phyloP scores from a whole-genome alignment of 768 basidiomycete species.

The Kwoniella newhampshirensis region DNA sequence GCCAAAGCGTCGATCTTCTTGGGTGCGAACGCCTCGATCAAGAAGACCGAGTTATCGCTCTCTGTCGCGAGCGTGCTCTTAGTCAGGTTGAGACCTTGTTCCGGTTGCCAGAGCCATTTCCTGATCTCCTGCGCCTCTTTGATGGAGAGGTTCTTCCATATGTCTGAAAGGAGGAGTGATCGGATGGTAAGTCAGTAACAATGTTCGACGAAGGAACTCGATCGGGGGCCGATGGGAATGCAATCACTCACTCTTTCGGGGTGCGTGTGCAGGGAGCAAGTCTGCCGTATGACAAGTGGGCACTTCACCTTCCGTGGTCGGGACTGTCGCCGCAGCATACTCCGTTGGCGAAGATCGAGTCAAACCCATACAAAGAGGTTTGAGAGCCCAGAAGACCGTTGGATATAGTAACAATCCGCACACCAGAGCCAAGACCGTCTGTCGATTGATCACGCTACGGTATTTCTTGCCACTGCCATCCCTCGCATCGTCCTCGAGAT shows the following conservation, averaged over 20 bases:
- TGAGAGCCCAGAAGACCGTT: neutral
- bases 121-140: conserved; percentile 57
- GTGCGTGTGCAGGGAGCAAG: neutral
- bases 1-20: conserved; percentile 58
- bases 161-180: conserved; percentile 50
- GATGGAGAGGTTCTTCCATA: conserved; percentile 60
- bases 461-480: too few species aligned
- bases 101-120: conserved; percentile 58
- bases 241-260: conserved; percentile 12
- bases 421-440: conserved; percentile 5
- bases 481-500: too few species aligned
- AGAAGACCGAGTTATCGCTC: conserved; percentile 60
- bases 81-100: conserved; percentile 60
- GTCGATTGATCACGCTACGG: too few species aligned
- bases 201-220: too few species aligned
- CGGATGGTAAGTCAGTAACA: neutral
- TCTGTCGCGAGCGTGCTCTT: conserved; percentile 43
- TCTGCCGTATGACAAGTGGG: conserved; percentile 2
- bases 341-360: neutral
- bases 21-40: conserved; percentile 60
- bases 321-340: too few species aligned
- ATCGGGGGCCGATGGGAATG: too few species aligned
- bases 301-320: conserved; percentile 6
- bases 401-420: conserved; percentile 5
- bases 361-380: neutral